These are phyloP conservation scores for Ballota nigra DNA, from an alignment of 257 asterid genomes.

Conservation along the genomic window DNA sequence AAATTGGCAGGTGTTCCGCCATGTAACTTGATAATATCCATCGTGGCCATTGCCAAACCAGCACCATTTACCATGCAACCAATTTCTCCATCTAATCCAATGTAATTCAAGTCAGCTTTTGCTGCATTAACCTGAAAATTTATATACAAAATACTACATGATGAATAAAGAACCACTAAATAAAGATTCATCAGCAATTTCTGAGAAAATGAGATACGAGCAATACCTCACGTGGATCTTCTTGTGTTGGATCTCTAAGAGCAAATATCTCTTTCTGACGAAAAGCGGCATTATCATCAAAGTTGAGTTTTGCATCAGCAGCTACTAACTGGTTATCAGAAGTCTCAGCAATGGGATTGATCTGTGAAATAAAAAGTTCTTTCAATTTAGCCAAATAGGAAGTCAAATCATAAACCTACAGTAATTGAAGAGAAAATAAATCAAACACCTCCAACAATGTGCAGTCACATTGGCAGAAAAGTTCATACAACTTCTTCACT, in stretches of 20 bases:
- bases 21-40: slow-evolving; percentile 95
- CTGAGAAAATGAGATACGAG: neutral
- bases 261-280: slow-evolving; percentile 84
- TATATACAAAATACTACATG: neutral
- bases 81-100: slow-evolving; percentile 98
- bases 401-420: neutral
- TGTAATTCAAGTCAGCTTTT: slow-evolving; percentile 94
- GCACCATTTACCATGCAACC: slow-evolving; percentile 99
- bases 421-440: neutral
- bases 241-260: slow-evolving; percentile 91
- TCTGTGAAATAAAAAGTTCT: slow-evolving; percentile 43
- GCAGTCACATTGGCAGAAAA: slow-evolving; percentile 94
- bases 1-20: slow-evolving; percentile 99
- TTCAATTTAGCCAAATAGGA: slow-evolving; percentile 16
- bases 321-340: slow-evolving; percentile 87
- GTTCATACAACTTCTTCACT: slow-evolving; percentile 94
- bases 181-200: slow-evolving; percentile 5
- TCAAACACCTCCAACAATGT: slow-evolving; percentile 77
- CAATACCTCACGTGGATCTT: slow-evolving; percentile 95
- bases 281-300: slow-evolving; percentile 95
- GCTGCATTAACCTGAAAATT: slow-evolving; percentile 86
- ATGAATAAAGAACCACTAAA: neutral
- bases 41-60: slow-evolving; percentile 99
- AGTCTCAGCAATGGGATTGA: slow-evolving; percentile 97
- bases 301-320: slow-evolving; percentile 98